These are phyloP conservation scores for Monilinia fructigena DNA, from an alignment of 2,329 filamentous ascomycete species.

Conservation along the genomic window DNA sequence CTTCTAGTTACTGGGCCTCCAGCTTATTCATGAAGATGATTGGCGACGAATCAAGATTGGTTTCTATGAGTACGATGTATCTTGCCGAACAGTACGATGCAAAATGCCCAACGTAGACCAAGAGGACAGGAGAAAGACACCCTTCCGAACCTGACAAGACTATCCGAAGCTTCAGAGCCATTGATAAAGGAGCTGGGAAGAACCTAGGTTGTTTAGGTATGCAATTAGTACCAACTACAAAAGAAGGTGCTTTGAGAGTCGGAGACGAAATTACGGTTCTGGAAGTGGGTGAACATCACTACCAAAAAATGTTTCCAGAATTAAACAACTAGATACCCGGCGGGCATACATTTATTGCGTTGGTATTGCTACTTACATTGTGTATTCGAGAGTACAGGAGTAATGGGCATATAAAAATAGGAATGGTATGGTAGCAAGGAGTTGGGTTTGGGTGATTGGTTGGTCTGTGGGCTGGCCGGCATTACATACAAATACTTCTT, in stretches of 20 bases:
- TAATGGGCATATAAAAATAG: slow-evolving; percentile 17
- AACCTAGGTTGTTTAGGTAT: slow-evolving; percentile 61
- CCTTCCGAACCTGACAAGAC: slow-evolving; percentile 57
- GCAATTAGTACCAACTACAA: slow-evolving; percentile 57
- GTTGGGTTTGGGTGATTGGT: slow-evolving; percentile 1
- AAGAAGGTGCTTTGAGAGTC: slow-evolving; percentile 41
- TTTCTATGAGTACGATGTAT: slow-evolving; percentile 56
- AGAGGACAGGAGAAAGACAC: slow-evolving; percentile 37
- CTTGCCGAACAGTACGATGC: slow-evolving; percentile 67
- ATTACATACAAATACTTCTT: slow-evolving; percentile 11
- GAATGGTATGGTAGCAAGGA: slow-evolving; percentile 8
- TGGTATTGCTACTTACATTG: background rate
- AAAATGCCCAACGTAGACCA: slow-evolving; percentile 71
- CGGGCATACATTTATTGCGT: background rate
- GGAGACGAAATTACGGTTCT: slow-evolving; percentile 26
- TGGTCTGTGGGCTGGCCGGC: background rate
- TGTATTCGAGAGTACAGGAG: slow-evolving; percentile 5
- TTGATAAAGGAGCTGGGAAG: slow-evolving; percentile 58
- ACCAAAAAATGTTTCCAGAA: slow-evolving; percentile 19
- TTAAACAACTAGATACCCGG: slow-evolving; percentile 12
- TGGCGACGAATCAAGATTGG: slow-evolving; percentile 61
- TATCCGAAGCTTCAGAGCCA: slow-evolving; percentile 56
- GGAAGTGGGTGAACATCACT: slow-evolving; percentile 24
- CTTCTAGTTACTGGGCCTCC: slow-evolving; percentile 53
- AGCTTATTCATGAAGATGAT: slow-evolving; percentile 65